A percentile compares a stretch with the other conserved stretches of the same genome.
Evolutionary conservation across 495 filamentous ascomycete genomes (phyloP).

Genomic region (Daldinia childiae): DNA sequence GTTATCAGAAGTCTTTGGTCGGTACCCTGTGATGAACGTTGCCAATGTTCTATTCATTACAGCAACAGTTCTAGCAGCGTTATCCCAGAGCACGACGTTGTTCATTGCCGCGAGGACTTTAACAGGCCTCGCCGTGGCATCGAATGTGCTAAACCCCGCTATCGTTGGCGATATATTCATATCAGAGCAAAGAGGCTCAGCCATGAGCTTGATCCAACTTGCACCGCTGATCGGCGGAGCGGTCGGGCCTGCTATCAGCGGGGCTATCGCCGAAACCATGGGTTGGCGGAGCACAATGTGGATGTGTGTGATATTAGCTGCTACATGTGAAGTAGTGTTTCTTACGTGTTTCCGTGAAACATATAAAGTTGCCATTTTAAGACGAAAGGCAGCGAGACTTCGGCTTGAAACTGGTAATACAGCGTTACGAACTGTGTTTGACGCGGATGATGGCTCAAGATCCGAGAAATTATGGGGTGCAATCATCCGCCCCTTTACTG

Average conservation of each 20-base stretch:
- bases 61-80: constrained; percentile 55
- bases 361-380: constrained; percentile 60
- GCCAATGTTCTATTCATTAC: constrained; percentile 63
- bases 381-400: constrained; percentile 52
- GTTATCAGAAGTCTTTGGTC: constrained; percentile 65
- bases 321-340: constrained; percentile 58
- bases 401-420: constrained; percentile 53
- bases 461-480: constrained; percentile 49
- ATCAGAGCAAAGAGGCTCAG: constrained; percentile 59
- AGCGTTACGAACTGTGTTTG: constrained; percentile 57
- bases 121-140: constrained; percentile 62
- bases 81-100: constrained; percentile 50
- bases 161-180: constrained; percentile 68
- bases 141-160: constrained; percentile 66
- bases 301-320: constrained; percentile 61
- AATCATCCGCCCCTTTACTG: constrained; percentile 57
- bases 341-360: constrained; percentile 60
- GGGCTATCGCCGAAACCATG: constrained; percentile 65
- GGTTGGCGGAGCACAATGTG: constrained; percentile 68
- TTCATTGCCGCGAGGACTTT: constrained; percentile 61
- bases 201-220: constrained; percentile 60
- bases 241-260: constrained; percentile 68
- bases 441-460: constrained; percentile 39
- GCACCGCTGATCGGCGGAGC: constrained; percentile 61
- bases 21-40: constrained; percentile 62